Evolutionary conservation across 441 rosid species (phyloP), one percentile per base, ranked within the genome.

Genomic region (Aquilaria agallochum): DNA sequence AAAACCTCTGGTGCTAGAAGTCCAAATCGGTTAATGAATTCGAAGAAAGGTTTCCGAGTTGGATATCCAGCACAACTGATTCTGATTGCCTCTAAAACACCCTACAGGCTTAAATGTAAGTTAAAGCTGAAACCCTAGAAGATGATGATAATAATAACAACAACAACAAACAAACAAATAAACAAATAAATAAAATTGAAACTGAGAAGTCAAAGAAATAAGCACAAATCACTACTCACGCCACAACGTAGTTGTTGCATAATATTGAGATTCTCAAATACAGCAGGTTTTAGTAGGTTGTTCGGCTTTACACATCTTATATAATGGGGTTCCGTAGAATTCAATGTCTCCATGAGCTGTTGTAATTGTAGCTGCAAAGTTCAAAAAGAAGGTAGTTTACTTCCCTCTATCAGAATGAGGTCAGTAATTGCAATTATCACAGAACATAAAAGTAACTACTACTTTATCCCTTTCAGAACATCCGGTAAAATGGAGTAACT

Each of bases 41-140:
- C 99, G 58, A 86, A 92, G 75, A 95, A 95, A 53, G 93, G 88
- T 60, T 79, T 82, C 48, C 99, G 97, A 76, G 99, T 95, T 53
- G 99, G 99, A 74, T 86, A 95, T 56, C 99, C 99, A 15, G 99
- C 99, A 62, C 94, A 85, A 65, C 99, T 95, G 73, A 95, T 95
- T 83, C 98, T 83, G 74, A 95, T 95, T 60, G 99, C 99, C 75
- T 95, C 99, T 63, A 95, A 71, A 73, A 95, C 99, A 79, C 99
- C 99, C 98, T 95, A 72, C 44, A 75, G 50, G 67, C 20, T 69
- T 46, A 87, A 58, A 64, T 58, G 49, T 64, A 48, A 62, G 54
- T 59, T 50, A 65, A 10, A 68, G 55, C 9, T 13, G 49, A 46
- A 58, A 48, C 33, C 44, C 7, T 55, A 36, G 61, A 55, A 61